phyloP scores from a whole-genome alignment of 345 rosid species.

The Gossypioides kirkii region DNA sequence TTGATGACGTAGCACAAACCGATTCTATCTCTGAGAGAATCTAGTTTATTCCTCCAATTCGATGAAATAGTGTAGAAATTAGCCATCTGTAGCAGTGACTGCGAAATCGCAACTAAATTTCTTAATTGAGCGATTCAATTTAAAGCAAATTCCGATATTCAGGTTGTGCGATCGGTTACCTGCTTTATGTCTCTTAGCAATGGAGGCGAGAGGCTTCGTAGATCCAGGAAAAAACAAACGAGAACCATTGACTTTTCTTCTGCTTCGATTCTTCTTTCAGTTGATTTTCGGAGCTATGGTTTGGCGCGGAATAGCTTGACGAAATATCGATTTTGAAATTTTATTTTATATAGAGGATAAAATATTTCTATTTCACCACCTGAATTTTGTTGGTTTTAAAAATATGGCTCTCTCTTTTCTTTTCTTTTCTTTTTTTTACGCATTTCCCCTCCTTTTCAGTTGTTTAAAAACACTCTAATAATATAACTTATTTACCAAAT shows the following conservation, averaged over 20 bases:
- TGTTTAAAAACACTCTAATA: too few species aligned
- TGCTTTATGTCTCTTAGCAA: conserved; percentile 59
- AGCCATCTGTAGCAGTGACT: conserved; percentile 69
- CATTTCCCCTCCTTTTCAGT: background rate
- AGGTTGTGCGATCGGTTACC: conserved; percentile 27
- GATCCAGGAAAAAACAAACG: conserved; percentile 67
- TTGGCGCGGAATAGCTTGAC: conserved; percentile 15
- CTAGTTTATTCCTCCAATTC: conserved; percentile 26
- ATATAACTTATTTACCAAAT: too few species aligned
- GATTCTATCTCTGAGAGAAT: conserved; percentile 48
- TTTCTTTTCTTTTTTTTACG: background rate
- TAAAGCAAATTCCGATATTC: background rate
- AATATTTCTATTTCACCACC: background rate
- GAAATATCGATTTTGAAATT: background rate
- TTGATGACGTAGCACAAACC: conserved; percentile 58
- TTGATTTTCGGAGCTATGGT: background rate
- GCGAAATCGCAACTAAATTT: conserved; percentile 6
- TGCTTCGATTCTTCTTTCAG: background rate
- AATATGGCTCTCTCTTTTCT: background rate
- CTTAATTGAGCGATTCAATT: background rate
- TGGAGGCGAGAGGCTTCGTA: conserved; percentile 55
- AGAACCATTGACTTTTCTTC: conserved; percentile 41
- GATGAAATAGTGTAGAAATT: conserved; percentile 59
- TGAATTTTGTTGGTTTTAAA: background rate
- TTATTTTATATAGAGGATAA: background rate